Evolutionary conservation across 1,284 basidiomycete species (phyloP).

Genomic region (Paramarasmius palmivorus): DNA sequence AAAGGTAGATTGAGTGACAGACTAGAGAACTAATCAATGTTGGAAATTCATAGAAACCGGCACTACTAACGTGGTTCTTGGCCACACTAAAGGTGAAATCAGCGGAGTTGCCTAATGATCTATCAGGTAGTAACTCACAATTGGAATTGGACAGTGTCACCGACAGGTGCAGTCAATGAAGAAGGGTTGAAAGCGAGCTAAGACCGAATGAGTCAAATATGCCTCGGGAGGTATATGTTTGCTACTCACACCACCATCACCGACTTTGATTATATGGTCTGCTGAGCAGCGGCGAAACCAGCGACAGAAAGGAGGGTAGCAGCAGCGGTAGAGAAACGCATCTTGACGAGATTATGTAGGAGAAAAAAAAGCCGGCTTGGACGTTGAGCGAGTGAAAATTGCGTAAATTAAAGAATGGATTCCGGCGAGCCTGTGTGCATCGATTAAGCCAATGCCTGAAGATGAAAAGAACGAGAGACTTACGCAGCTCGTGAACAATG

Average conservation of each 20-base stretch:
- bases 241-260: slow-evolving; percentile 34
- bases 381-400: slow-evolving; percentile 8
- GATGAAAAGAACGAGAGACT: not conserved
- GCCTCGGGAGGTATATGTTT: slow-evolving; percentile 34
- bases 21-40: slow-evolving; percentile 27
- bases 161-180: slow-evolving; percentile 43
- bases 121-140: slow-evolving; percentile 36
- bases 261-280: slow-evolving; percentile 45
- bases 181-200: slow-evolving; percentile 11
- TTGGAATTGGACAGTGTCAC: slow-evolving; percentile 56
- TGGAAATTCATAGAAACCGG: not conserved
- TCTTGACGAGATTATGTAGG: slow-evolving; percentile 34
- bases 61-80: slow-evolving; percentile 39
- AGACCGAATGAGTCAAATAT: slow-evolving; percentile 14
- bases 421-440: slow-evolving; percentile 3
- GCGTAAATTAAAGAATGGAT: slow-evolving; percentile 12
- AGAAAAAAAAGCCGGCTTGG: slow-evolving; percentile 1
- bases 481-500: slow-evolving; percentile 11
- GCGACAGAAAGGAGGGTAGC: slow-evolving; percentile 43
- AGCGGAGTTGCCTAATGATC: not conserved
- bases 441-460: not conserved
- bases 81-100: slow-evolving; percentile 28
- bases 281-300: slow-evolving; percentile 35
- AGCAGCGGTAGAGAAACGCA: slow-evolving; percentile 50
- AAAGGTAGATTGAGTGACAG: slow-evolving; percentile 63